Evolutionary conservation across 1,284 basidiomycete species (phyloP).

Genomic region (Coriolopsis trogii): DNA sequence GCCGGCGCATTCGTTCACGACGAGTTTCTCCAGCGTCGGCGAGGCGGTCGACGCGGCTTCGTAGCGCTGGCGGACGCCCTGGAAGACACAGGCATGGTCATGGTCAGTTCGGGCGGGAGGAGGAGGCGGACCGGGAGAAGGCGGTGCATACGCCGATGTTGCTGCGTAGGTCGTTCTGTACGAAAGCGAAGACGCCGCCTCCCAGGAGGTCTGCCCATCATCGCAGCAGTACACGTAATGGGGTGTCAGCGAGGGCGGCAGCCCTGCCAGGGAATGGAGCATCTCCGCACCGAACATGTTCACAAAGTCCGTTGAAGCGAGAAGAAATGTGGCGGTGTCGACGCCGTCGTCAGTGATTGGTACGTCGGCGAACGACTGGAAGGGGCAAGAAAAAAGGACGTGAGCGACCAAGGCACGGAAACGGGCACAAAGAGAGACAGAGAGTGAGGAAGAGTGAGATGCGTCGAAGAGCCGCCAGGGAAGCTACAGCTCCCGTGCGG

Average conservation of each 20-base stretch:
- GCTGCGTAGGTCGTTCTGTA: constrained; percentile 87
- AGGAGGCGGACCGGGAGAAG: not conserved
- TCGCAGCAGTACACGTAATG: not conserved
- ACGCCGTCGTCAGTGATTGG: constrained; percentile 79
- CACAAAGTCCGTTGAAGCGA: constrained; percentile 89
- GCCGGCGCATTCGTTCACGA: constrained; percentile 61
- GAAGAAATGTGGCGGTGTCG: constrained; percentile 81
- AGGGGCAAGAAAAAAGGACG: no score
- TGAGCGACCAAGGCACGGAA: constrained; percentile 9
- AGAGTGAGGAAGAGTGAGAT: constrained; percentile 8
- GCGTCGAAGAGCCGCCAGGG: constrained; percentile 8
- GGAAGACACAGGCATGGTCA: constrained; percentile 18
- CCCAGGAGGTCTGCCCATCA: constrained; percentile 79
- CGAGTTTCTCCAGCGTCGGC: constrained; percentile 79
- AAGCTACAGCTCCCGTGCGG: no score
- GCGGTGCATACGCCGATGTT: constrained; percentile 75
- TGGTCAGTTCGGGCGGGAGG: constrained; percentile 6
- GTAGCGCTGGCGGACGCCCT: constrained; percentile 84
- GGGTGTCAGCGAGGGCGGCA: not conserved
- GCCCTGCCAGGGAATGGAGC: not conserved
- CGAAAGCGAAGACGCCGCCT: constrained; percentile 85
- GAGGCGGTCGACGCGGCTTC: constrained; percentile 57
- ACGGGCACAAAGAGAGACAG: no score
- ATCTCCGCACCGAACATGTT: constrained; percentile 80
- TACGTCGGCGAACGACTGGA: constrained; percentile 87